Evolutionary conservation across 73 alveolate species (phyloP), one percentile per base, ranked within the genome.

Genomic region (Symbiodinium natans): DNA sequence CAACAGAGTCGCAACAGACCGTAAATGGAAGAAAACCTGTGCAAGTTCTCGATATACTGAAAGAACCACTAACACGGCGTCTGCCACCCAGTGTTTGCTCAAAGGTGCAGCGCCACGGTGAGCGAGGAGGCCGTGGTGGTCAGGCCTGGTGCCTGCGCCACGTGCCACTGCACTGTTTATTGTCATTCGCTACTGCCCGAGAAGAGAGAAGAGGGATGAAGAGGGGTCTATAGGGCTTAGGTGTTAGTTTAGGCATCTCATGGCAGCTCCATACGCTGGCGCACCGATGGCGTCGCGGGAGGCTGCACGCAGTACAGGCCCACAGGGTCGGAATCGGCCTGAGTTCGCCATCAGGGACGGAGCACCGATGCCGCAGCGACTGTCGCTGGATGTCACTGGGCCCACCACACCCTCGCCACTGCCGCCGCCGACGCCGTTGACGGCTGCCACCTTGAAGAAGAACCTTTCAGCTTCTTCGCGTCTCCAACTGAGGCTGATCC

Each of bases 391-490:
- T n/a, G 13, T 13, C 31, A 1, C 40, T 41, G 82, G 73, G 48
- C 3, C 43, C 86, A 75, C 31, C 9, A 90, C 97, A 6, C 97
- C 97, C 29, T 90, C 97, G 46, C 97, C 97, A 7, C 59, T 39
- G 1, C 41, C 40, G 11, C 63, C 48, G 3, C 97, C 97, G 41
- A 90, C 97, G 17, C 97, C 97, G 41, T 90, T 90, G 23, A 90
- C 97, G 31, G 97, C 97, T n/a, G 97, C n/a, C 54, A 90, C 97
- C 89, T 90, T 90, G 97, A 90, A 90, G 97, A 63, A 90, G 89
- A 90, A 73, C 97, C 97, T 90, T 33, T 29, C 92, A 83, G 4
- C 36, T 9, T 27, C n/a, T n/a, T 9, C 10, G 86, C 31, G 23
- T 36, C 59, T 46, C 21, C 6, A 46, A 46, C 13, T 46, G 59